These are phyloP conservation scores for Solanum raphanifolium DNA, from an alignment of 257 asterid species.

Conservation along the genomic window DNA sequence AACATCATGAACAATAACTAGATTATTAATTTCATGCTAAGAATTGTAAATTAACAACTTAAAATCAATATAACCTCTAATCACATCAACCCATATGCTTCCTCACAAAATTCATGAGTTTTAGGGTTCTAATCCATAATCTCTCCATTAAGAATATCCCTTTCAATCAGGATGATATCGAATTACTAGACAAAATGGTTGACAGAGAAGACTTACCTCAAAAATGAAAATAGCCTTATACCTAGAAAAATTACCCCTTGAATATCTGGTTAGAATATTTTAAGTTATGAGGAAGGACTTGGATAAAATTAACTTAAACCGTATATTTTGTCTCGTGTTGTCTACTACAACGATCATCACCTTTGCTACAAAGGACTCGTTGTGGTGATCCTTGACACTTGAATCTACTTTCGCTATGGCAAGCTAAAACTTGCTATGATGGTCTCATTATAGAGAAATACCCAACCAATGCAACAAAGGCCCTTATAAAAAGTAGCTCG, in stretches of 20 bases:
- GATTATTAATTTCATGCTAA: background rate
- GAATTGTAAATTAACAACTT: background rate
- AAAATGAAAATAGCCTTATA: background rate
- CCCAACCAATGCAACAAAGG: too few species aligned
- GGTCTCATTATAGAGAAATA: background rate
- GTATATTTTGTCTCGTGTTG: fast-evolving
- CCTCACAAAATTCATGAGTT: background rate
- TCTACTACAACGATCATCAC: background rate
- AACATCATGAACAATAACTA: background rate
- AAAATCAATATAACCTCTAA: background rate
- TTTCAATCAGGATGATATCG: too few species aligned
- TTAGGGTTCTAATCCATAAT: too few species aligned
- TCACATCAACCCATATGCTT: background rate
- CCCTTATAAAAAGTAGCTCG: too few species aligned
- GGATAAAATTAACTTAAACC: too few species aligned
- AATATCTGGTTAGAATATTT: background rate
- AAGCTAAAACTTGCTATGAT: background rate
- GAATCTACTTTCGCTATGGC: background rate
- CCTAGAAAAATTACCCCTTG: background rate
- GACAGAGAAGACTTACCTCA: background rate
- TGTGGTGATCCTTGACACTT: background rate
- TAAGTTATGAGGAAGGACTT: background rate
- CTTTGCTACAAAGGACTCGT: background rate
- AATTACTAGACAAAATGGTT: too few species aligned
- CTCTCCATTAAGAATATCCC: background rate